Evolutionary conservation across 108 stramenopile genomes (phyloP), one percentile per base, ranked within the genome.

Genomic region (Cyclostephanos tholiformis): DNA sequence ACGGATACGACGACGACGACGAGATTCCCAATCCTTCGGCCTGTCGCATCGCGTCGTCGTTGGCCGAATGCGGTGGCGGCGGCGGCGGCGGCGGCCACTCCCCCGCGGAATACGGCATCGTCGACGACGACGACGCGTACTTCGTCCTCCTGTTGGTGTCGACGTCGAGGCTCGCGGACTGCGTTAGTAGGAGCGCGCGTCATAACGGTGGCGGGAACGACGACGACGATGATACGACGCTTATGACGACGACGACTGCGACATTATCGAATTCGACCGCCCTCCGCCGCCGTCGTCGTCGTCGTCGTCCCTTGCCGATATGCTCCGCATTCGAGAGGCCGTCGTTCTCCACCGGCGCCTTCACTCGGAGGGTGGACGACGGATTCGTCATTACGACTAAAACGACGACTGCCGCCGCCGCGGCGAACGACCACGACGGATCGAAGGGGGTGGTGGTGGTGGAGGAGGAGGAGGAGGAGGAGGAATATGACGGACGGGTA

Each of bases 11-110:
- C 13, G 55, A 67, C 36, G 43, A 74, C 3, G 22, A 55, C 23
- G 52, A 66, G 27, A 10, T 32, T 35, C 73, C 77, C 13, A 75
- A 74, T 75, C 46, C 64, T 29, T 56, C 81, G 14, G 79, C 79
- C 9, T 70, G 65, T 39, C 67, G 69, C 11, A 59, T 82, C 43
- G 71, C 61, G 39, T 65, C 71, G 16, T 74, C 73, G 23, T 74
- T 82, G 67, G 41, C 77, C 5, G 63, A 67, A 46, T 55, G 53
- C 53, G 23, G 25, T 20, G 51, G 20, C 13, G 23, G 51, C 51
- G 51, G 51, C 6, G 6, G 20, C 13, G 17, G 7, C 8, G 12
- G 8, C 41, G 41, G 12, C 4, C n/a, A n/a, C n/a, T n/a, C n/a
- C n/a, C n/a, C n/a, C n/a, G n/a, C n/a, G n/a, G n/a, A n/a, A n/a